Percentiles rank a stretch among this genome's conserved stretches.
Evolutionary conservation across 495 filamentous ascomycete genomes (phyloP).

Genomic region (Tricharina praecox): DNA sequence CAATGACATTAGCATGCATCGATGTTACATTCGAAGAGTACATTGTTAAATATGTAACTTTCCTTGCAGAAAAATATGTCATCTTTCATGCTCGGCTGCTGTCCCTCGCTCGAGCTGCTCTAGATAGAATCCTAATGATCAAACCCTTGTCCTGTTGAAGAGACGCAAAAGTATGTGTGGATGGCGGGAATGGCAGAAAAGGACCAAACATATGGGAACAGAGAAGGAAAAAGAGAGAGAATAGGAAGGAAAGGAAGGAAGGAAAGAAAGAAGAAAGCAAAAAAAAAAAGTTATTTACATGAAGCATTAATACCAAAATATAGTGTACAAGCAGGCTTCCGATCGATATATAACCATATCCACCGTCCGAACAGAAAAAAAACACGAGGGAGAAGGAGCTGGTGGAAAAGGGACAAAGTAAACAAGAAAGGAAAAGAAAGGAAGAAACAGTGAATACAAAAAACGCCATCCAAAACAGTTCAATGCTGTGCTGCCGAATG

Average conservation of each 20-base stretch:
- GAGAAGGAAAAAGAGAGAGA: background rate
- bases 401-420: slow-evolving; percentile 10
- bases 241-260: background rate
- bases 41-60: too few relatives aligned
- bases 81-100: too few relatives aligned
- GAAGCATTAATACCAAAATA: slow-evolving; percentile 11
- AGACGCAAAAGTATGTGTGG: too few relatives aligned
- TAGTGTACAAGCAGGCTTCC: slow-evolving; percentile 6
- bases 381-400: too few relatives aligned
- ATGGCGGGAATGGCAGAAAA: background rate
- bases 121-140: too few relatives aligned
- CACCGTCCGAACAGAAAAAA: too few relatives aligned
- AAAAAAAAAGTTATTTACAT: slow-evolving; percentile 4
- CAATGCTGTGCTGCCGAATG: slow-evolving; percentile 25
- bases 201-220: background rate
- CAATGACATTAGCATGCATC: too few relatives aligned
- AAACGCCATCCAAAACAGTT: slow-evolving; percentile 27
- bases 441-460: slow-evolving; percentile 16
- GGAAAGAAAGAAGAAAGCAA: slow-evolving; percentile 3
- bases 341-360: background rate
- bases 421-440: slow-evolving; percentile 11
- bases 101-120: too few relatives aligned
- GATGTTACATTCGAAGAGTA: too few relatives aligned
- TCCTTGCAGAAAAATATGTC: too few relatives aligned
- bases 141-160: slow-evolving; percentile 2